These are phyloP conservation scores for Trichosanthes cucumerina DNA, from an alignment of 306 rosid species.

Conservation along the genomic window DNA sequence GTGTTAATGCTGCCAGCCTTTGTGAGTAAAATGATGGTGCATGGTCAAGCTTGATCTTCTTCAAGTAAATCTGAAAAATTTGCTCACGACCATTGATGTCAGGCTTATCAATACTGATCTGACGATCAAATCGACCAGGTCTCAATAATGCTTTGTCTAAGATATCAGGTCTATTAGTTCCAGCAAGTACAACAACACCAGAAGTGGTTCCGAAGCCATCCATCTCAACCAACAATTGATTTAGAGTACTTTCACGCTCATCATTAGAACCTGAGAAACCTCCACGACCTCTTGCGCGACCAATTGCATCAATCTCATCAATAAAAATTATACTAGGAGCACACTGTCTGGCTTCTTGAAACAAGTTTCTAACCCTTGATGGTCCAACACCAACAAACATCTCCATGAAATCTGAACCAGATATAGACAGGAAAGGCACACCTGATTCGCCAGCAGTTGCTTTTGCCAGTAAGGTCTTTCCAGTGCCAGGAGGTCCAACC, in stretches of 20 bases:
- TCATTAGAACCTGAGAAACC: conserved; percentile 78
- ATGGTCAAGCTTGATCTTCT: conserved; percentile 75
- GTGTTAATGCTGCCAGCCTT: conserved; percentile 95
- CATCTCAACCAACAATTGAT: conserved; percentile 96
- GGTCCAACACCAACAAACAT: conserved; percentile 99
- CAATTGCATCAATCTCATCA: conserved; percentile 97
- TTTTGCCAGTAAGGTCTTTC: conserved; percentile 94
- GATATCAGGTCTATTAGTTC: conserved; percentile 95
- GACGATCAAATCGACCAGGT: conserved; percentile 97
- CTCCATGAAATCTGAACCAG: conserved; percentile 96
- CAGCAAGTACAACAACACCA: conserved; percentile 97
- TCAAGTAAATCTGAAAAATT: conserved; percentile 76
- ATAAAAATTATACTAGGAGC: conserved; percentile 94
- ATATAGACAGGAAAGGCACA: conserved; percentile 86
- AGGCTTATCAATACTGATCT: conserved; percentile 63
- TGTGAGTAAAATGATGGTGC: conserved; percentile 78
- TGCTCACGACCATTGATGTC: conserved; percentile 89
- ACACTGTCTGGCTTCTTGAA: conserved; percentile 90
- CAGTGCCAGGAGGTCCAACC: conserved; percentile 98
- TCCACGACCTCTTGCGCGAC: conserved; percentile 96
- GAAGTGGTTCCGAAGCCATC: conserved; percentile 94
- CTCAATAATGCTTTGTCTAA: conserved; percentile 86
- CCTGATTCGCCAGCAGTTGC: conserved; percentile 98
- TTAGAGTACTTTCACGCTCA: conserved; percentile 95
- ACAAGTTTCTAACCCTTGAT: conserved; percentile 90